These are phyloP conservation scores for Pharnaceum exiguum DNA, from an alignment of 148 eudicot genomes.

Conservation along the genomic window DNA sequence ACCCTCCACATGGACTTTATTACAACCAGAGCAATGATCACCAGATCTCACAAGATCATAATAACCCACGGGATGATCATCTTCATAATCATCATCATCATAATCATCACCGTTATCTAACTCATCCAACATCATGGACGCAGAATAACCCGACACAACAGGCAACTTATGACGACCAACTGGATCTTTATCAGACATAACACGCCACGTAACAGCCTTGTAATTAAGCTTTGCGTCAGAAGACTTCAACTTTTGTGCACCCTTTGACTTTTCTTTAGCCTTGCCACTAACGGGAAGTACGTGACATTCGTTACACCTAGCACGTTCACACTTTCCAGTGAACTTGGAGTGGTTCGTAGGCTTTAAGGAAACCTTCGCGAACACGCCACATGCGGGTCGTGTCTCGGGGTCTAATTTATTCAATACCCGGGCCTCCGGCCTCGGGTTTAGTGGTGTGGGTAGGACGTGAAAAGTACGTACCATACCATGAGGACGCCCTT, in stretches of 20 bases:
- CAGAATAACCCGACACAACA: conserved; percentile 42
- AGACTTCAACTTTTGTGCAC: conserved; percentile 31
- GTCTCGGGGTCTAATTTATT: conserved; percentile 30
- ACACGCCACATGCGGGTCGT: conserved; percentile 56
- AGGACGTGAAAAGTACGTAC: conserved; percentile 42
- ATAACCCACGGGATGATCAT: conserved; percentile 12
- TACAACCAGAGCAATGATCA: neutral
- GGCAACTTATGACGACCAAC: conserved; percentile 17
- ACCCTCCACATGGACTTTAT: neutral
- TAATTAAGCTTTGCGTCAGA: conserved; percentile 12
- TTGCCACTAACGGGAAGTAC: conserved; percentile 34
- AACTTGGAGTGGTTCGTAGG: conserved; percentile 86
- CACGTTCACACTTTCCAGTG: conserved; percentile 56
- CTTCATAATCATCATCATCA: neutral
- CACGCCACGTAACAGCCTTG: conserved; percentile 24
- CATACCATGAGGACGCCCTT: conserved; percentile 66
- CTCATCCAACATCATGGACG: conserved; percentile 32
- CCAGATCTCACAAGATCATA: neutral
- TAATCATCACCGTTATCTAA: conserved; percentile 13
- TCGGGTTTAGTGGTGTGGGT: conserved; percentile 20
- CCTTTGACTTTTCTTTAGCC: conserved; percentile 60
- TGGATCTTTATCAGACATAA: conserved; percentile 21
- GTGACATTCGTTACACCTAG: conserved; percentile 43
- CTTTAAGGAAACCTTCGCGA: conserved; percentile 47
- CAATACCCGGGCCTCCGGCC: neutral